These are phyloP conservation scores for Aspergillus alliaceus DNA, from an alignment of 2,329 filamentous ascomycete species.

Conservation along the genomic window DNA sequence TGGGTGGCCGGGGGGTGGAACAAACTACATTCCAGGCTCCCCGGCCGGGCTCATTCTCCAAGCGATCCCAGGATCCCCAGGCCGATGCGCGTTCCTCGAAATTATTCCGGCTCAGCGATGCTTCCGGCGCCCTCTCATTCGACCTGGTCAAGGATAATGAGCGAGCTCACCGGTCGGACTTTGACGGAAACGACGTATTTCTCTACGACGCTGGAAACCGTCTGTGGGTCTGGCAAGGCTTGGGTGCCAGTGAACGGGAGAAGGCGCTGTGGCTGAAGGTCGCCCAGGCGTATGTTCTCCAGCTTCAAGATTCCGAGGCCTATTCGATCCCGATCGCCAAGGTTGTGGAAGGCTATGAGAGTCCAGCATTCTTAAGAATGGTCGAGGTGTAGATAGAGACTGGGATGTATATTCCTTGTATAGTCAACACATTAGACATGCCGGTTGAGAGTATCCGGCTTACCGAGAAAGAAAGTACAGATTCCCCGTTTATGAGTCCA, in stretches of 20 bases:
- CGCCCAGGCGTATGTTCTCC: conserved; percentile 30
- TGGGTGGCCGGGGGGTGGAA: conserved; percentile 51
- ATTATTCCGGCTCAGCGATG: conserved; percentile 65
- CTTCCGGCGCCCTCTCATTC: conserved; percentile 58
- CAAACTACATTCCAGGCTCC: conserved; percentile 43
- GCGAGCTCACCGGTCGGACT: conserved; percentile 47
- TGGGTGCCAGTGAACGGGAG: conserved; percentile 57
- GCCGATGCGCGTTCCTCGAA: conserved; percentile 36
- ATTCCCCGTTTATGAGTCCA: too few species aligned
- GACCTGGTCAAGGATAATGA: conserved; percentile 58
- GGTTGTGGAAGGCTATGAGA: conserved; percentile 30
- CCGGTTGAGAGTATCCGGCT: too few species aligned
- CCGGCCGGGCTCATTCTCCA: conserved; percentile 37
- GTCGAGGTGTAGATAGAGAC: conserved; percentile 9
- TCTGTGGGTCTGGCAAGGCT: conserved; percentile 68
- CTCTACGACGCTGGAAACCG: conserved; percentile 58
- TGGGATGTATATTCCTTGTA: too few species aligned
- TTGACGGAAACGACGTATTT: conserved; percentile 63
- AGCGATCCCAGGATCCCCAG: conserved; percentile 17
- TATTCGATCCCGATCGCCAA: conserved; percentile 30
- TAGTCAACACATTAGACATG: too few species aligned
- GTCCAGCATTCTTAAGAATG: conserved; percentile 28
- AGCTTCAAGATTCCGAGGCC: conserved; percentile 23
- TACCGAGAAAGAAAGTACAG: too few species aligned
- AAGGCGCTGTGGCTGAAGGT: conserved; percentile 56